phyloP scores from a whole-genome alignment of 2,329 filamentous ascomycete genomes.

The Botrytis byssoidea region DNA sequence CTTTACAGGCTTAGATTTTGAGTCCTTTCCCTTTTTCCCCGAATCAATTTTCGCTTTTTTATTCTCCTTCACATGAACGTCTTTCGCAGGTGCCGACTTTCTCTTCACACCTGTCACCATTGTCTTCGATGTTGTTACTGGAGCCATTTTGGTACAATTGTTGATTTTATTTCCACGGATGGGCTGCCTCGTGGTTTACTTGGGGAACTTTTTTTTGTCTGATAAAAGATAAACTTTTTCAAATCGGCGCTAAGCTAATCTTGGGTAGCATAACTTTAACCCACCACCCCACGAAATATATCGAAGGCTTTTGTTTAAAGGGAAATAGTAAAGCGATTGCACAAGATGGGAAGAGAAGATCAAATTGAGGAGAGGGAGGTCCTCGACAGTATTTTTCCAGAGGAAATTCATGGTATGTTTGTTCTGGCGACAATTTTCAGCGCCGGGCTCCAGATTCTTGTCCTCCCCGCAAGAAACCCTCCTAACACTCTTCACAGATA shows the following conservation, averaged over 20 bases:
- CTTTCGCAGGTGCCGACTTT: slow-evolving; percentile 52
- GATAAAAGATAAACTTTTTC: slow-evolving; percentile 24
- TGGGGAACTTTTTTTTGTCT: slow-evolving; percentile 24
- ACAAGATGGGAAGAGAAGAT: slow-evolving; percentile 72
- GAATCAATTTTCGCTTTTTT: slow-evolving; percentile 52
- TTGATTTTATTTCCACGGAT: neutral
- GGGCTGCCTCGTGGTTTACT: slow-evolving; percentile 9
- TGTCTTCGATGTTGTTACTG: slow-evolving; percentile 44
- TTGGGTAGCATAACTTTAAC: slow-evolving; percentile 20
- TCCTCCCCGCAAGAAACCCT: neutral
- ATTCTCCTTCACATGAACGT: slow-evolving; percentile 43
- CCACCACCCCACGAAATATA: slow-evolving; percentile 13
- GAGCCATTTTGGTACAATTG: slow-evolving; percentile 34
- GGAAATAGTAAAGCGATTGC: slow-evolving; percentile 11
- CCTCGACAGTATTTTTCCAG: slow-evolving; percentile 95
- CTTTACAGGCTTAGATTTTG: slow-evolving; percentile 29
- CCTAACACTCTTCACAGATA: slow-evolving; percentile 54
- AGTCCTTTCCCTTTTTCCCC: slow-evolving; percentile 17
- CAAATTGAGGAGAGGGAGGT: slow-evolving; percentile 96
- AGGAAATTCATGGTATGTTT: slow-evolving; percentile 82
- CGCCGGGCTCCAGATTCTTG: neutral
- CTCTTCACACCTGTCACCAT: slow-evolving; percentile 54
- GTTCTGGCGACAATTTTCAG: slow-evolving; percentile 1
- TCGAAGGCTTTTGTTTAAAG: slow-evolving; percentile 1
- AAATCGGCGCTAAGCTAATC: slow-evolving; percentile 30